Base-by-base conservation (phyloP, 306 rosid species). In the Macrotyloma uniflorum region DNA sequence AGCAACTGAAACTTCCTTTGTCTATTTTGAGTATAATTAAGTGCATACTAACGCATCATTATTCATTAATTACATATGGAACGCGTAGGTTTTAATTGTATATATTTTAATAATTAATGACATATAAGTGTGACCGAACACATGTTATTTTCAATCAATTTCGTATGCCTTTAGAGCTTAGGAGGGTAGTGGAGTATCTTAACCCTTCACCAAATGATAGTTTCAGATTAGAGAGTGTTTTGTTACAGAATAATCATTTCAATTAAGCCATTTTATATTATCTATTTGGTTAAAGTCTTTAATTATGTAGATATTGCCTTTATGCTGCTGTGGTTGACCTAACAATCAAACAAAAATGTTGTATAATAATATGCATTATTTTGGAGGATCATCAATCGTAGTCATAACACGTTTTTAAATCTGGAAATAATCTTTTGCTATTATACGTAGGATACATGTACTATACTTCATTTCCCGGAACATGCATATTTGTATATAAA, bases 41-140 rank as follows among this genome's bases (percentile, higher is more conserved):
- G 14, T 19, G 23, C 30, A 36, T 16, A 16, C 18, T 23, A 74
- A 57, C 55, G 18, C 54, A 73, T 40, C 53, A 38, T 59, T 67
- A 53, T 53, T 10, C 14, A 38, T 59, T 67, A 43, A 23, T 73
- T 38, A 57, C 76, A 23, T 12, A 3, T 23, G 24, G 16, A 72
- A 49, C 19, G 76, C 64, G 50, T 13, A 6, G 33, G 51, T 35
- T 72, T 58, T 46, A 46, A 30, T 46, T 32, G 38, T 46, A 13
- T 62, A 22, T 55, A 20, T 20, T 54, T 62, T 47, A 32, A 75
- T 63, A 62, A 33, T 49, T 49, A 47, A 65, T 49, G 73, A 49
- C 65, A 50, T 22, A 9, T 22, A 33, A 61, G 79, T 74, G 70
- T 74, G 33, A 76, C 80, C 51, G 10, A 22, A 49, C 65, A 18